These are phyloP conservation scores for Populus davidiana DNA, from an alignment of 345 rosid genomes.

Conservation along the genomic window DNA sequence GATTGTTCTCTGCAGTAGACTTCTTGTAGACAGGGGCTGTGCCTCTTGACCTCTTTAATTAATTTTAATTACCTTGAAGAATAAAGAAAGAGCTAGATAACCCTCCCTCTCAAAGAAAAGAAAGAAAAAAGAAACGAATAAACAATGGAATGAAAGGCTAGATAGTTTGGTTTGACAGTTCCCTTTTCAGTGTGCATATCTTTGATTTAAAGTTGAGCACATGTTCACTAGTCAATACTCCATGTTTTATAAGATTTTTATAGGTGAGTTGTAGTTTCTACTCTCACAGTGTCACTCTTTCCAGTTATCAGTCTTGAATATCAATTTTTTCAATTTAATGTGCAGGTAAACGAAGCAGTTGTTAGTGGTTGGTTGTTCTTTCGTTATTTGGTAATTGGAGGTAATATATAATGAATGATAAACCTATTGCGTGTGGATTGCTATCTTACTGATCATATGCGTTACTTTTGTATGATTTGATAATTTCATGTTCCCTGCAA, in stretches of 20 bases:
- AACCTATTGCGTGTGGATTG: neutral
- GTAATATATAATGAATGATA: constrained; percentile 36
- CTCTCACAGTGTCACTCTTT: neutral
- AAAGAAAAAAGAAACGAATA: too few species aligned
- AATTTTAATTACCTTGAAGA: neutral
- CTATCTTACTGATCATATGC: neutral
- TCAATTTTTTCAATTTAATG: neutral
- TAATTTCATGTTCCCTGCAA: neutral
- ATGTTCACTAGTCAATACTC: neutral
- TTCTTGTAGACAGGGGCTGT: neutral
- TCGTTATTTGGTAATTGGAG: constrained; percentile 98
- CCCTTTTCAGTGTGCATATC: neutral
- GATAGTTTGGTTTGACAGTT: neutral
- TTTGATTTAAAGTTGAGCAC: neutral
- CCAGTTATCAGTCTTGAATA: neutral
- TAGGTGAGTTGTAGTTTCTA: neutral
- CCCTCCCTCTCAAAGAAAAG: neutral
- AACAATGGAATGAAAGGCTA: neutral
- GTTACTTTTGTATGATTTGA: neutral
- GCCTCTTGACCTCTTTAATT: neutral
- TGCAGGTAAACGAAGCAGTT: constrained; percentile 96
- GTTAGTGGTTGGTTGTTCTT: constrained; percentile 97
- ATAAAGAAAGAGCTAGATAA: neutral
- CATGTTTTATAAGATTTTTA: neutral
- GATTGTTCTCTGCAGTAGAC: neutral